These are phyloP conservation scores for Fimicolochytrium jonesii DNA, from an alignment of 192 early-diverging fungal species.

Conservation along the genomic window DNA sequence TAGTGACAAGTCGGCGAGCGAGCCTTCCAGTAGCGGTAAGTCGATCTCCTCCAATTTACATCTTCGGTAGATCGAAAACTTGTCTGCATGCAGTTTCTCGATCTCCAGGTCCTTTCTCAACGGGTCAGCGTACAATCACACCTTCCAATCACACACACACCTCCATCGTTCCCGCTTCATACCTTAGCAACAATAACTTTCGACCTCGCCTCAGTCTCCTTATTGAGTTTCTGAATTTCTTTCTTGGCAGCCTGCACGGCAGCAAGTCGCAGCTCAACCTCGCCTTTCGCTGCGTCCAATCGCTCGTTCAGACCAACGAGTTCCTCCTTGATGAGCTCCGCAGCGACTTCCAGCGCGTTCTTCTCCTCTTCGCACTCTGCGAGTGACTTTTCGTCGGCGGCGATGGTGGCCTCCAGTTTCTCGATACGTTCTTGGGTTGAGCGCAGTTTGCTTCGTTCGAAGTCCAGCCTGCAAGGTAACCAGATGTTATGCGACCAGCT, in stretches of 20 bases:
- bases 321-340: conserved; percentile 39
- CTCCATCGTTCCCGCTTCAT: too few relatives aligned
- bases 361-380: conserved; percentile 28
- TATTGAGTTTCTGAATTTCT: conserved; percentile 50
- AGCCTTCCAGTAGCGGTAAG: conserved; percentile 73
- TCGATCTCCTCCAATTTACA: conserved; percentile 95
- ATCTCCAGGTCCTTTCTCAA: conserved; percentile 68
- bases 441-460: conserved; percentile 69
- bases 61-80: conserved; percentile 71
- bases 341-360: conserved; percentile 39
- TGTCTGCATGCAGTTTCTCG: conserved; percentile 74
- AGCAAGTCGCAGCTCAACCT: conserved; percentile 53
- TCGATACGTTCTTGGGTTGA: conserved; percentile 57
- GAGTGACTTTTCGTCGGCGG: conserved; percentile 14
- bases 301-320: conserved; percentile 44
- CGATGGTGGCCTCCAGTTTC: conserved; percentile 52
- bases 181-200: conserved; percentile 51
- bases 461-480: conserved; percentile 42
- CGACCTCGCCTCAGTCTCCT: conserved; percentile 61
- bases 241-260: conserved; percentile 56
- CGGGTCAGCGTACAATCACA: neutral
- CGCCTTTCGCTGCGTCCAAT: conserved; percentile 42
- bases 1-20: conserved; percentile 64
- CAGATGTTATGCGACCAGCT: too few relatives aligned
- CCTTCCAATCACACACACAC: too few relatives aligned